Conservation (phyloP, 2,329 filamentous ascomycete genomes). For the Hypoxylon sp. region DNA sequence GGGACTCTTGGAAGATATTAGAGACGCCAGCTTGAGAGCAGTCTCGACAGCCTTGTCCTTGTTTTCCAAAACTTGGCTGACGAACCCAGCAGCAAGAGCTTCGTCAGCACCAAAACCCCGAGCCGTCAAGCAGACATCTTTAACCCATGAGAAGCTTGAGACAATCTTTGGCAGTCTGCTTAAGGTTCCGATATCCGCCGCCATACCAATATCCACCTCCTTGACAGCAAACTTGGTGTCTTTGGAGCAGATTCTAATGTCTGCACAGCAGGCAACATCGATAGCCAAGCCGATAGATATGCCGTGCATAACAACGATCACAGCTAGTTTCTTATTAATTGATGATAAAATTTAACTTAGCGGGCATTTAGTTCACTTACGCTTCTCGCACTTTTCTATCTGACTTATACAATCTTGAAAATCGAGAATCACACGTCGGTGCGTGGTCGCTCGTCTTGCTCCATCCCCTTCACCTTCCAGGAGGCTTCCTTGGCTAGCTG, state of each 20-base stretch:
- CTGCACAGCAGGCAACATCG: constrained; percentile 74
- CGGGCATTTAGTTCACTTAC: constrained; percentile 54
- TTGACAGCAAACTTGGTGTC: constrained; percentile 75
- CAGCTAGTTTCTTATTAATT: constrained; percentile 58
- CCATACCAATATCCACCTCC: constrained; percentile 83
- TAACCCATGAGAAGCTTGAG: constrained; percentile 77
- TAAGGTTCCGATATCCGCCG: constrained; percentile 81
- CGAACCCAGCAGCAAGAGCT: constrained; percentile 74
- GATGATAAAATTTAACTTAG: constrained; percentile 4
- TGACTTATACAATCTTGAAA: constrained; percentile 82
- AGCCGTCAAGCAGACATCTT: constrained; percentile 78
- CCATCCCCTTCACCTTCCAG: constrained; percentile 58
- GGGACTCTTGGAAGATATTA: constrained; percentile 83
- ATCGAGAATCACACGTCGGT: constrained; percentile 75
- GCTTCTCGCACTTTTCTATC: constrained; percentile 89
- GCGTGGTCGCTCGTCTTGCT: constrained; percentile 67
- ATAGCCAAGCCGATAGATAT: constrained; percentile 81
- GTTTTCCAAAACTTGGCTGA: constrained; percentile 68
- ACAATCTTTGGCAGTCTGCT: constrained; percentile 77
- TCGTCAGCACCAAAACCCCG: constrained; percentile 74
- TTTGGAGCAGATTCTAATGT: constrained; percentile 71
- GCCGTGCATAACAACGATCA: constrained; percentile 83
- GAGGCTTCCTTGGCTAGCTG: constrained; percentile 64
- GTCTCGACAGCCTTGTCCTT: constrained; percentile 44
- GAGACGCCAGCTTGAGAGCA: constrained; percentile 44